Conservation (phyloP, 2,329 filamentous ascomycete species). For the Phyllosticta citribraziliensis region DNA sequence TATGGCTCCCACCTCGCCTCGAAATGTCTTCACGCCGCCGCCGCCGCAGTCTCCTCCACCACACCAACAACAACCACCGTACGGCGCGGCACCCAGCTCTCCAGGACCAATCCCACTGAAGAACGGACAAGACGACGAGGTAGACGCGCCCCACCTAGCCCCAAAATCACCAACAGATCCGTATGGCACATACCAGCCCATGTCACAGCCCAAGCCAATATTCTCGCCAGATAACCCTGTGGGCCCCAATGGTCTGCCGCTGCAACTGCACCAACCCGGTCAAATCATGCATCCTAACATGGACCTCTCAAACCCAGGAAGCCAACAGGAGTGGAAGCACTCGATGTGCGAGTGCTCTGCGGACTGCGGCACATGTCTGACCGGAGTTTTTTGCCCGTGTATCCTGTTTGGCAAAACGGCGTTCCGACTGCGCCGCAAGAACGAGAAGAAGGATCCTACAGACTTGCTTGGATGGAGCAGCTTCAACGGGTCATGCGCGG, state of each 20-base stretch:
- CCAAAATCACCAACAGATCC: slow-evolving; percentile 21
- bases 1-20: slow-evolving; percentile 24
- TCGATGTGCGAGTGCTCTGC: slow-evolving; percentile 25
- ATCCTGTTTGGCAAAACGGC: slow-evolving; percentile 34
- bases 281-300: slow-evolving; percentile 35
- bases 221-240: slow-evolving; percentile 27
- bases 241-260: slow-evolving; percentile 30
- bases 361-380: slow-evolving; percentile 28
- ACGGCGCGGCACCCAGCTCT: slow-evolving; percentile 20
- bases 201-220: slow-evolving; percentile 12
- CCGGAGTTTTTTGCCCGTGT: slow-evolving; percentile 35
- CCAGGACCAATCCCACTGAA: slow-evolving; percentile 16
- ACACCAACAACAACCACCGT: slow-evolving; percentile 17
- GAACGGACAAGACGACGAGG: slow-evolving; percentile 14
- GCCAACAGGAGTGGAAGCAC: slow-evolving; percentile 21
- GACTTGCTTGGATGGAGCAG: slow-evolving; percentile 28
- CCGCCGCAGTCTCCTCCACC: slow-evolving; percentile 18
- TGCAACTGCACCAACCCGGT: slow-evolving; percentile 27
- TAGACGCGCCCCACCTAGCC: slow-evolving; percentile 12
- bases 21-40: slow-evolving; percentile 14
- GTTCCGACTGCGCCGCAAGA: slow-evolving; percentile 31
- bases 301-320: slow-evolving; percentile 18
- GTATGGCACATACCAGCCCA: slow-evolving; percentile 11
- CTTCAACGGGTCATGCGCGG: slow-evolving; percentile 31
- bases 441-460: slow-evolving; percentile 29